Percentiles rank a stretch among this genome's conserved stretches.
Conservation (phyloP, 2,329 filamentous ascomycete genomes). For the Epichloe festucae region DNA sequence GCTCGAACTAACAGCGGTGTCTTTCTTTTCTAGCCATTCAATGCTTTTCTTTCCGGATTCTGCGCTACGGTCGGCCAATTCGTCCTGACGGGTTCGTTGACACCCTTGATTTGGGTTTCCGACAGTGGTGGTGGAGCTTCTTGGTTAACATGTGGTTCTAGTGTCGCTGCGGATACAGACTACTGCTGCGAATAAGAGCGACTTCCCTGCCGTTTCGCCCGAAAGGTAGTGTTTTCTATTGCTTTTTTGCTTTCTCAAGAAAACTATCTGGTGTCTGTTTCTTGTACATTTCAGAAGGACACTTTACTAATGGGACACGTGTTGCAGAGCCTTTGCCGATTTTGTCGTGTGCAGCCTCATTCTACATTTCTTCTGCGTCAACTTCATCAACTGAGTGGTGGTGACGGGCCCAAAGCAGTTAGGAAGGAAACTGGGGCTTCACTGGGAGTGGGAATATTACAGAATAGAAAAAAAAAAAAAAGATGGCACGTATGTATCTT, state of each 20-base stretch:
- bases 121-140: not conserved
- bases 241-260: not conserved
- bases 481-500: not conserved
- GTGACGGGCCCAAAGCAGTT: not conserved
- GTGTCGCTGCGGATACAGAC: conserved; percentile 77
- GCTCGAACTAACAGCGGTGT: conserved; percentile 8
- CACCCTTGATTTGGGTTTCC: not conserved
- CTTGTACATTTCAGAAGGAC: not conserved
- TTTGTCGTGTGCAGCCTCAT: conserved; percentile 90
- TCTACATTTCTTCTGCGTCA: conserved; percentile 97
- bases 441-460: no score
- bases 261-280: not conserved
- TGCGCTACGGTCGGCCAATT: conserved; percentile 92
- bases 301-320: not conserved
- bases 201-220: conserved; percentile 64
- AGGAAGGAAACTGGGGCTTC: no score
- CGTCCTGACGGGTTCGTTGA: conserved; percentile 70
- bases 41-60: conserved; percentile 95
- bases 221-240: conserved; percentile 47
- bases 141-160: conserved; percentile 21
- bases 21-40: conserved; percentile 61
- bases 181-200: conserved; percentile 64
- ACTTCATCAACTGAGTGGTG: conserved; percentile 80
- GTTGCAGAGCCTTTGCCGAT: conserved; percentile 77
- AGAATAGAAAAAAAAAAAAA: no score